These are phyloP conservation scores for Inga leiocalycina DNA, from an alignment of 306 rosid species.

Conservation along the genomic window DNA sequence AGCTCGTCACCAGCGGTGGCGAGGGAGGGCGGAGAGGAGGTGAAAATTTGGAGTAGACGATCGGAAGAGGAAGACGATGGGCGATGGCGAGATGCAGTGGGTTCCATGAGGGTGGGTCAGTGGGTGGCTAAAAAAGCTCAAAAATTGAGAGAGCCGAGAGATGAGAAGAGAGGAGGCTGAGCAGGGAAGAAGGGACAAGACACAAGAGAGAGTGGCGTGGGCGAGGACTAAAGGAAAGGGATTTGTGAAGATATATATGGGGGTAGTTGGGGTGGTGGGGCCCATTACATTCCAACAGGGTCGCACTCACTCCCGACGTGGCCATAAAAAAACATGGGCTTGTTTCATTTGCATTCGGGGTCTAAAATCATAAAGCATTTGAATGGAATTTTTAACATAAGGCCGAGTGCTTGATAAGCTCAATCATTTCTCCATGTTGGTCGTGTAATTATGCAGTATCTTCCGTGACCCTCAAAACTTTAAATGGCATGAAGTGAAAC, in stretches of 20 bases:
- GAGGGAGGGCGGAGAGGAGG: constrained; percentile 31
- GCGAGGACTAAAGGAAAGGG: neutral
- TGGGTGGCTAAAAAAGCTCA: neutral
- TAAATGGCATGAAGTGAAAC: neutral
- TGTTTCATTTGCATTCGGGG: neutral
- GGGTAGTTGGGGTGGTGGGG: neutral
- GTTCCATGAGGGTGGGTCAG: constrained; percentile 53
- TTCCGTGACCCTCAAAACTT: too few relatives aligned
- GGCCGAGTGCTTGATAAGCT: neutral
- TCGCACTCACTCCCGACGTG: neutral
- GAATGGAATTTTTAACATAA: neutral
- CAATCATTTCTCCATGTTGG: neutral
- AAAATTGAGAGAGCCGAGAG: neutral
- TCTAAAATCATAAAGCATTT: neutral
- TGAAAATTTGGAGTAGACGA: constrained; percentile 51
- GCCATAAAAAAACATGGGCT: neutral
- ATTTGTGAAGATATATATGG: neutral
- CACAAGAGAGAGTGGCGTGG: neutral
- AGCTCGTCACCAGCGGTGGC: constrained; percentile 51
- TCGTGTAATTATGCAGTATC: neutral
- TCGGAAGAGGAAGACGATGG: constrained; percentile 67
- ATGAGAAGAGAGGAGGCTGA: neutral
- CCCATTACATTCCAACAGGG: neutral
- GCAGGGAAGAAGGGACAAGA: neutral
- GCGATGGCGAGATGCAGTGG: constrained; percentile 46